Evolutionary conservation across 1,139 yeast genomes (phyloP), one percentile per base, ranked within the genome.

Genomic region (Casaregolazyma lundiana): DNA sequence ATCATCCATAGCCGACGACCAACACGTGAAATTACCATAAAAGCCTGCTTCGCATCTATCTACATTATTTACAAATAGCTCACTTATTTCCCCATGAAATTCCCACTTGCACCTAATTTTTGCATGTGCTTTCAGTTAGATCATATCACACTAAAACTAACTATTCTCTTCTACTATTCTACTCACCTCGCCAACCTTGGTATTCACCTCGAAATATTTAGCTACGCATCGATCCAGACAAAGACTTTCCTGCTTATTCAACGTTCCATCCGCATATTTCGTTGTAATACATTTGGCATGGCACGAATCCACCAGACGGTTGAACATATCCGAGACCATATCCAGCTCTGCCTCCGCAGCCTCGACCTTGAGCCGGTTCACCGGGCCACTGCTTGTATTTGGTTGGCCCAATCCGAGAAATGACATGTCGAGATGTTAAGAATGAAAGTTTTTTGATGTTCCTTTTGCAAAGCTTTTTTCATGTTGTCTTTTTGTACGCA

Each of bases 141-240:
- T n/a, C 20, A 7, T 2, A 18, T 34, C 16, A 11, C 20, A 18
- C 36, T 7, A 34, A 9, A n/a, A 3, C 13, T 19, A 37, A 9
- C 29, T 19, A 20, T 6, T 2, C 13, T 22, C 36, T 18, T 16
- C 16, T 17, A 8, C 15, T 15, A 21, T 13, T 13, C 30, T 16
- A 59, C 64, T 54, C 45, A 61, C 65, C 65, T 90, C 97, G 57
- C 97, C 97, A 55, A 94, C 96, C 72, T 89, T 86, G 56, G 88
- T 94, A 67, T 92, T 92, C 57, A 96, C 89, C 61, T 89, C 97
- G 60, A 94, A 94, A 71, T 92, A 92, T 70, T 92, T 92, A 61
- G 95, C 80, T 53, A 92, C 98, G 73, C 99, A 92, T 75, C 98
- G 83, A 72, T 92, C 99, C 58, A 94, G 77, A 69, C 99, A 92